Evolutionary conservation across 1,284 basidiomycete species (phyloP).

Genomic region (Cryptococcus sp.): DNA sequence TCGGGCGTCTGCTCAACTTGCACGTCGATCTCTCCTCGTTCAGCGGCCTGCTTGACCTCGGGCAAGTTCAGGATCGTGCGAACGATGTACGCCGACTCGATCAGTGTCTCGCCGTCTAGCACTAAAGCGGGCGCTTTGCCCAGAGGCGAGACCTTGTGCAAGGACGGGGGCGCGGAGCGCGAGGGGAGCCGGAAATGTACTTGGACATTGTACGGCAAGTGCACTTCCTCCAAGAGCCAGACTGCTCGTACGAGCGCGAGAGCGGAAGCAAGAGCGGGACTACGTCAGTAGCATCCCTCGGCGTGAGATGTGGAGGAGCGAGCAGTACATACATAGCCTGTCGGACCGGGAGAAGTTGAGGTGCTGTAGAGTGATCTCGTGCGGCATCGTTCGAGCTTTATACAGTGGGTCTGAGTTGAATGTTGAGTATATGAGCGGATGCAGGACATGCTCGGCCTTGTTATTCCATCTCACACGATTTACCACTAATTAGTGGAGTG

Average conservation of each 20-base stretch:
- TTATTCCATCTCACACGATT: too few species aligned
- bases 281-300: not conserved
- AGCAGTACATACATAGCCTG: slow-evolving; percentile 37
- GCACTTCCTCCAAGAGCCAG: slow-evolving; percentile 42
- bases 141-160: slow-evolving; percentile 31
- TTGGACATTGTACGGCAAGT: slow-evolving; percentile 37
- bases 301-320: not conserved
- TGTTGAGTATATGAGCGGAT: too few species aligned
- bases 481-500: too few species aligned
- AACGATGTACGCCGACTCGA: slow-evolving; percentile 44
- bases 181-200: slow-evolving; percentile 35
- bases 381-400: slow-evolving; percentile 24
- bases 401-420: not conserved
- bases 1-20: slow-evolving; percentile 26
- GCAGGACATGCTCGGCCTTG: too few species aligned
- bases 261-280: not conserved
- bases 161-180: slow-evolving; percentile 26
- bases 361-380: slow-evolving; percentile 44
- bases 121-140: slow-evolving; percentile 41
- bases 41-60: slow-evolving; percentile 6
- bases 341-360: slow-evolving; percentile 44
- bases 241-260: slow-evolving; percentile 17
- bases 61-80: slow-evolving; percentile 29
- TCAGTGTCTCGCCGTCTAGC: slow-evolving; percentile 33
- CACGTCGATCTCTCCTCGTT: slow-evolving; percentile 14